phyloP scores from a whole-genome alignment of 371 early-diverging fungal genomes.

The Haplosporangium sp. region DNA sequence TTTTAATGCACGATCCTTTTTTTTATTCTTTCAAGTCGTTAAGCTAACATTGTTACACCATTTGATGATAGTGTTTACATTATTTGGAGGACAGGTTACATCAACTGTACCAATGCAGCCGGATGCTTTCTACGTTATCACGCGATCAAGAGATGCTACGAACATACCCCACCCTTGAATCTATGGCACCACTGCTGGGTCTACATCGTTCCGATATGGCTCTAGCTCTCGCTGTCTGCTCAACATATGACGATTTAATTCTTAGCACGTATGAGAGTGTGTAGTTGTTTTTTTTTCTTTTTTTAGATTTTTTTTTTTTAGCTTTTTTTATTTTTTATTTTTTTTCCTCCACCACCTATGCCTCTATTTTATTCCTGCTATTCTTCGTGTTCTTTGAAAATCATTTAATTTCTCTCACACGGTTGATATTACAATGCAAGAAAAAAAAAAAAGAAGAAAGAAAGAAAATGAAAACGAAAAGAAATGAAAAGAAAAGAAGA shows the following conservation, averaged over 20 bases:
- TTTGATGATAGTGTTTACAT: constrained; percentile 21
- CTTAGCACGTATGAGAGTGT: constrained; percentile 11
- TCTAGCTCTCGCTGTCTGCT: constrained; percentile 32
- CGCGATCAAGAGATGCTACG: constrained; percentile 27
- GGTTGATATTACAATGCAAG: too few species aligned
- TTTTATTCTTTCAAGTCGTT: not conserved
- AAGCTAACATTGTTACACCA: not conserved
- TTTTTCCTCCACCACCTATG: not conserved
- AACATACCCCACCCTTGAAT: constrained; percentile 26
- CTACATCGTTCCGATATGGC: constrained; percentile 51
- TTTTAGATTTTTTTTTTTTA: not conserved
- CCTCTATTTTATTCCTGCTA: not conserved
- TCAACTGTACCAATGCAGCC: constrained; percentile 42
- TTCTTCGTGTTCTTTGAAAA: too few species aligned
- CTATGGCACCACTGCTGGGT: constrained; percentile 41
- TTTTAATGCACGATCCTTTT: not conserved
- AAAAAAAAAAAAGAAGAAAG: too few species aligned
- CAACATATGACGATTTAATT: constrained; percentile 46
- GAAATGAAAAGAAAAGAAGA: too few species aligned
- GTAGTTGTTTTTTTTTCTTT: not conserved
- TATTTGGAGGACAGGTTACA: constrained; percentile 47
- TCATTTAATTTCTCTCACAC: too few species aligned
- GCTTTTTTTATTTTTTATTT: not conserved
- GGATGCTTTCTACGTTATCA: constrained; percentile 26
- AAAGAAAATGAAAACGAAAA: too few species aligned